Percentiles rank a stretch among this genome's conserved stretches.
These are phyloP conservation scores for Pilobolus umbonatus DNA, from an alignment of 192 early-diverging fungal species.

Conservation along the genomic window DNA sequence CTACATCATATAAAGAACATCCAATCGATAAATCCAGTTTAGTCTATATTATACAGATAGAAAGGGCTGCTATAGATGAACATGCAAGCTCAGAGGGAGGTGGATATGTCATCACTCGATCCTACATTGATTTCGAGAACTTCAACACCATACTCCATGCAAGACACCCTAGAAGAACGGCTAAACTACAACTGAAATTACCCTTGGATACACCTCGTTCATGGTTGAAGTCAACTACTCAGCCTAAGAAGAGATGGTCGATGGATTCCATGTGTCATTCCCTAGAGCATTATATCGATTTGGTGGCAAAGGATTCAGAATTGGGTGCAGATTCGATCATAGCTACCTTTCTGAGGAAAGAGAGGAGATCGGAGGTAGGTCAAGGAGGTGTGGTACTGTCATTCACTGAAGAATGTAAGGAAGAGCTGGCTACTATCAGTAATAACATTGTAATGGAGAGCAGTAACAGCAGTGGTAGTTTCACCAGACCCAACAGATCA, in stretches of 20 bases:
- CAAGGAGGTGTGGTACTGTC: not conserved
- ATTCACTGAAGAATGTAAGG: slow-evolving; percentile 16
- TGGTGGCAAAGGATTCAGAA: slow-evolving; percentile 19
- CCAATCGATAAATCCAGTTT: slow-evolving; percentile 8
- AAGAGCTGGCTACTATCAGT: not conserved
- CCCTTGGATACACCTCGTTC: slow-evolving; percentile 21
- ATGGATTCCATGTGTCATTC: slow-evolving; percentile 9
- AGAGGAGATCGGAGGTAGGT: slow-evolving; percentile 12
- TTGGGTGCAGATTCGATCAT: slow-evolving; percentile 26
- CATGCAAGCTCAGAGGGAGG: slow-evolving; percentile 28
- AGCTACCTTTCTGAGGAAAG: slow-evolving; percentile 30
- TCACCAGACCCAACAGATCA: not conserved
- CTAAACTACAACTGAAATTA: slow-evolving; percentile 9
- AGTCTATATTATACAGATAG: slow-evolving; percentile 32
- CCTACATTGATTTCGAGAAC: slow-evolving; percentile 29
- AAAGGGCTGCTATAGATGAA: slow-evolving; percentile 18
- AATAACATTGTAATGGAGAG: not conserved
- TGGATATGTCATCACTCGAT: slow-evolving; percentile 32
- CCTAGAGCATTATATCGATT: slow-evolving; percentile 24
- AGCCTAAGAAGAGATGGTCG: not conserved
- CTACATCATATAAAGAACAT: not conserved
- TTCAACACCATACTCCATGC: slow-evolving; percentile 21
- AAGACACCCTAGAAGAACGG: slow-evolving; percentile 17
- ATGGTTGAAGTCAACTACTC: slow-evolving; percentile 13
- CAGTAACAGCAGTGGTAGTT: not conserved